Evolutionary conservation across 352 stramenopile species (phyloP).

Genomic region (Globisporangium rhizosaccharum): DNA sequence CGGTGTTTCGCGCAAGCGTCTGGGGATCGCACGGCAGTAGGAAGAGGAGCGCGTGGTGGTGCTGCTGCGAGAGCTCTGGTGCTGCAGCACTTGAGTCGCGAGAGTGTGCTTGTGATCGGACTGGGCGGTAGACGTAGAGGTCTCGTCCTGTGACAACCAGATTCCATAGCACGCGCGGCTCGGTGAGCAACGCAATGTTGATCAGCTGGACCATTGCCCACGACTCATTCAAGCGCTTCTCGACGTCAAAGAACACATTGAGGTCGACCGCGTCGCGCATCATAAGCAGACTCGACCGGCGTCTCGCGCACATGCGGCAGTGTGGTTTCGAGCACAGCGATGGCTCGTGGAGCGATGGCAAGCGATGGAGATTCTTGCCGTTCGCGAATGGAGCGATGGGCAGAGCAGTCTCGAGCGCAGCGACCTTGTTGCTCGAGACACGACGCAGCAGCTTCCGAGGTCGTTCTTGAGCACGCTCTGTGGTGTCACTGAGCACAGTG

Average conservation of each 20-base stretch:
- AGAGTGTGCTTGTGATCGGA: neutral
- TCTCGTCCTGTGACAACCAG: slow-evolving; percentile 1
- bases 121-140: slow-evolving; percentile 3
- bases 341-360: neutral
- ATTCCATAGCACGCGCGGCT: slow-evolving; percentile 1
- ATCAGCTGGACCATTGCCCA: slow-evolving; percentile 9
- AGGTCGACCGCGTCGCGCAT: neutral
- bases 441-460: neutral
- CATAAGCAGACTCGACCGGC: neutral
- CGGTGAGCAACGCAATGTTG: slow-evolving; percentile 13
- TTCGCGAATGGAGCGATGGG: neutral
- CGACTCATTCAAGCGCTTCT: neutral
- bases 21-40: neutral
- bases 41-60: neutral
- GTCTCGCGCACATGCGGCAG: neutral
- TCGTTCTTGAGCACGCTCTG: neutral
- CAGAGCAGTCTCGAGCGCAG: neutral
- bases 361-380: neutral
- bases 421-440: neutral
- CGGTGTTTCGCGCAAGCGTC: neutral
- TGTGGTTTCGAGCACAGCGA: neutral
- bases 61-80: neutral
- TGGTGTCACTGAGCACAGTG: neutral
- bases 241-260: slow-evolving; percentile 4
- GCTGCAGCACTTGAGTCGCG: neutral